Evolutionary conservation across 1,284 basidiomycete species (phyloP), one percentile per base, ranked within the genome.

Genomic region (Flammula alnicola): DNA sequence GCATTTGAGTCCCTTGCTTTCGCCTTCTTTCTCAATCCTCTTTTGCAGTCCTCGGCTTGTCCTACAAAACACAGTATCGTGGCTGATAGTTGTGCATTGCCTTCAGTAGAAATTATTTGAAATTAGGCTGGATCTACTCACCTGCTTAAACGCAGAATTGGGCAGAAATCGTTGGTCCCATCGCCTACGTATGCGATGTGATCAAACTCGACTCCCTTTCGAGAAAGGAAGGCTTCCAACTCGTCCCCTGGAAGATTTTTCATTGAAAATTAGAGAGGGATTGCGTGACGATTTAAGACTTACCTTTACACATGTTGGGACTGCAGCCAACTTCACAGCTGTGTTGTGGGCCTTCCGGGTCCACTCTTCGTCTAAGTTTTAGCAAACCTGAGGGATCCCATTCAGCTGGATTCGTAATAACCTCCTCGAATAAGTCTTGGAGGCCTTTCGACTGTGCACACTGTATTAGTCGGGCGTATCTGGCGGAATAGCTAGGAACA

Each of bases 231-330:
- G 0, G 85, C 84, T 4, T 88, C 82, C 23, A 99, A 78, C 68
- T 99, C 96, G 59, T 91, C 87, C 32, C 96, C 91, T 93, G 58
- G 5, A 29, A 20, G 19, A 54, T 14, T 27, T 51, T 20, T 17
- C 9, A 31, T 26, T 26, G 37, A 52, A 43, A 22, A 25, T 20
- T 27, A 25, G 30, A 16, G 9, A 5, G 37, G 22, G 2, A 26
- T 27, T 22, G 17, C 44, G 6, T 36, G 2, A 8, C 30, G 36
- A 20, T 25, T 17, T 11, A 38, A 46, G 23, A 38, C 51, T 26
- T 32, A 86, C 91, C 96, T 79, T 99, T 99, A 79, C 96, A 99
- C 95, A 99, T 98, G 75, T 99, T 99, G 8, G 91, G 82, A 50
- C 87, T 87, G 76, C 96, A 99, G 11, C 96, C 96, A 45, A 98